These are phyloP conservation scores for Penicillium sp. DNA, from an alignment of 2,329 filamentous ascomycete species.

Conservation along the genomic window DNA sequence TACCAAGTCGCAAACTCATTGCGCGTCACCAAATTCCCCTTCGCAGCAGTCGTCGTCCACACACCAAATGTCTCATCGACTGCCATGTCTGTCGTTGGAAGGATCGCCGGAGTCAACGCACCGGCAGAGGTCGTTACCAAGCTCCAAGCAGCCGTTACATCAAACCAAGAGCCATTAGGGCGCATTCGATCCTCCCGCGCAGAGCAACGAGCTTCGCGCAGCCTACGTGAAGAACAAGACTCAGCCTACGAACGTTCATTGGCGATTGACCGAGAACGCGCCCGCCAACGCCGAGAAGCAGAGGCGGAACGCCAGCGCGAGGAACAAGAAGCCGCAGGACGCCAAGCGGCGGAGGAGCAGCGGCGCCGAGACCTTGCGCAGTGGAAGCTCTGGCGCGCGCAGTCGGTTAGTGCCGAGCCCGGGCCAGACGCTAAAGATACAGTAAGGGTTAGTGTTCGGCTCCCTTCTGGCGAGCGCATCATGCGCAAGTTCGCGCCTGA, in stretches of 20 bases:
- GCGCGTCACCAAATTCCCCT: conserved; percentile 89
- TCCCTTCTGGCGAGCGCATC: conserved; percentile 70
- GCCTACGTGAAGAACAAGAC: conserved; percentile 83
- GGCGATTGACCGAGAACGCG: conserved; percentile 82
- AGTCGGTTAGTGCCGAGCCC: conserved; percentile 69
- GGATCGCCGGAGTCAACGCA: conserved; percentile 71
- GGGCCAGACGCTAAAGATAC: conserved; percentile 63
- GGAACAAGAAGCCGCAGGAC: conserved; percentile 67
- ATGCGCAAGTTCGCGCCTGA: conserved; percentile 71
- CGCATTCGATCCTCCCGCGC: conserved; percentile 73
- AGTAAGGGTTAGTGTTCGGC: conserved; percentile 68
- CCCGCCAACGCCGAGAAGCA: conserved; percentile 73
- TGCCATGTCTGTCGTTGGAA: conserved; percentile 85
- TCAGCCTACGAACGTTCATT: conserved; percentile 90
- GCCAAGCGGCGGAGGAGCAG: conserved; percentile 62
- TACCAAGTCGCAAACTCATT: conserved; percentile 90
- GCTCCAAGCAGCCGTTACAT: conserved; percentile 70
- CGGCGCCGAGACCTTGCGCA: conserved; percentile 58
- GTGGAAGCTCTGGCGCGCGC: conserved; percentile 80
- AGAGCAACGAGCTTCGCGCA: conserved; percentile 79
- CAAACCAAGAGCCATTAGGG: conserved; percentile 74
- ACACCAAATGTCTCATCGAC: conserved; percentile 81
- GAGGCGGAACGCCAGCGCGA: conserved; percentile 63
- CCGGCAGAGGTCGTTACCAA: conserved; percentile 73
- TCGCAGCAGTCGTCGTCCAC: conserved; percentile 80